These are phyloP conservation scores for Phytophthora foliorum DNA, from an alignment of 352 stramenopile species.

Conservation along the genomic window DNA sequence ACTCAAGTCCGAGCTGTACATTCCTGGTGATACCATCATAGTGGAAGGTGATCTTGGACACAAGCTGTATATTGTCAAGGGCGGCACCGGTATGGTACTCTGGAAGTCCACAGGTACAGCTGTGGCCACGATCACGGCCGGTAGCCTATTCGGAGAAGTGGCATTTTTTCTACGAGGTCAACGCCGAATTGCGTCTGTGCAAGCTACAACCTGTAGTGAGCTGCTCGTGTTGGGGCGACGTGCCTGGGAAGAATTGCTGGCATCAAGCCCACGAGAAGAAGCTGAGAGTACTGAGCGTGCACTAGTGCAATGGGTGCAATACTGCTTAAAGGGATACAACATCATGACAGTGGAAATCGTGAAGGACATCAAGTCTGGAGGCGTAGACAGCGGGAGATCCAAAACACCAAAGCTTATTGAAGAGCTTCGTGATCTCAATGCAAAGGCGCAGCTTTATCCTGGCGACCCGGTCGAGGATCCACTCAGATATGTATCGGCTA, in stretches of 20 bases:
- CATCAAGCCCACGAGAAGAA: slow-evolving; percentile 53
- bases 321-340: slow-evolving; percentile 76
- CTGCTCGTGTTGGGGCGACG: slow-evolving; percentile 63
- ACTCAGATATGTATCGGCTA: slow-evolving; percentile 32
- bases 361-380: slow-evolving; percentile 69
- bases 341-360: slow-evolving; percentile 79
- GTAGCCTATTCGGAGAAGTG: slow-evolving; percentile 79
- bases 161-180: slow-evolving; percentile 76
- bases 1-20: slow-evolving; percentile 76
- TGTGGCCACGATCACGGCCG: slow-evolving; percentile 63
- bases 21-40: slow-evolving; percentile 76
- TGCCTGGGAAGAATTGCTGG: slow-evolving; percentile 61
- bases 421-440: slow-evolving; percentile 41
- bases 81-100: slow-evolving; percentile 67
- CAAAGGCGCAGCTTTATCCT: not conserved
- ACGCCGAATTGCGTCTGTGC: slow-evolving; percentile 70
- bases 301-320: slow-evolving; percentile 64
- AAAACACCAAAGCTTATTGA: slow-evolving; percentile 51
- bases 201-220: slow-evolving; percentile 71
- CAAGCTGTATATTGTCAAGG: slow-evolving; percentile 82
- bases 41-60: slow-evolving; percentile 71
- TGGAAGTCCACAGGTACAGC: slow-evolving; percentile 76
- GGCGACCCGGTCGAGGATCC: slow-evolving; percentile 8
- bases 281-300: slow-evolving; percentile 46
- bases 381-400: slow-evolving; percentile 5